Evolutionary conservation across 1,284 basidiomycete genomes (phyloP), one percentile per base, ranked within the genome.

Genomic region (Trametes polyzona): DNA sequence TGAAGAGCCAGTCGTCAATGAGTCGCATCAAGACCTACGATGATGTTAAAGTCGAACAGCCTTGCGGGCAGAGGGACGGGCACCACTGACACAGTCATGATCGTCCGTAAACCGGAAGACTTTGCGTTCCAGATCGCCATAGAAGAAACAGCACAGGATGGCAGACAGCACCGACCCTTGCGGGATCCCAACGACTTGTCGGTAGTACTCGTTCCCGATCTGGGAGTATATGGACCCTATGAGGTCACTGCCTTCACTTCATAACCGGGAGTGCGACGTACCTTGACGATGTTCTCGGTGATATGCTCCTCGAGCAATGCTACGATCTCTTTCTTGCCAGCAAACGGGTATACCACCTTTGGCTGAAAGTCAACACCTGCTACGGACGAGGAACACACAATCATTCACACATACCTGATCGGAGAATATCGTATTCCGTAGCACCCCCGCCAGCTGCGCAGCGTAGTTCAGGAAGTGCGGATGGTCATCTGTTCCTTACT

Each of bases 151-250:
- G 69, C 97, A 99, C 1, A 99, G 76, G 27, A 98, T 69, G 1
- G 92, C 86, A 5, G 95, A 97, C 26, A 99, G 75, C 24, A 94
- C 86, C 0, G 95, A 98, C 14, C 97, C 97, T 71, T 99, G 97
- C 0, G 97, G 95, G 27, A 99, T 98, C 0, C 97, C 97, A 11
- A 93, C 83, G 8, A 83, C 83, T 72, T 99, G 97, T 2, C 90
- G 84, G 69, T 90, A 96, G 69, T 92, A 92, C 37, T 83, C 75
- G 8, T 78, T 67, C 0, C 90, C 92, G 57, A 95, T 93, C 92
- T 94, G 23, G n/a, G n/a, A n/a, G n/a, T n/a, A n/a, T n/a, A n/a
- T n/a, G n/a, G n/a, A n/a, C n/a, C n/a, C n/a, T n/a, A n/a, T n/a
- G n/a, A n/a, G n/a, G n/a, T n/a, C n/a, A n/a, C n/a, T n/a, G n/a